Conservation (phyloP, 306 rosid genomes). For the Dryas alaskensis region DNA sequence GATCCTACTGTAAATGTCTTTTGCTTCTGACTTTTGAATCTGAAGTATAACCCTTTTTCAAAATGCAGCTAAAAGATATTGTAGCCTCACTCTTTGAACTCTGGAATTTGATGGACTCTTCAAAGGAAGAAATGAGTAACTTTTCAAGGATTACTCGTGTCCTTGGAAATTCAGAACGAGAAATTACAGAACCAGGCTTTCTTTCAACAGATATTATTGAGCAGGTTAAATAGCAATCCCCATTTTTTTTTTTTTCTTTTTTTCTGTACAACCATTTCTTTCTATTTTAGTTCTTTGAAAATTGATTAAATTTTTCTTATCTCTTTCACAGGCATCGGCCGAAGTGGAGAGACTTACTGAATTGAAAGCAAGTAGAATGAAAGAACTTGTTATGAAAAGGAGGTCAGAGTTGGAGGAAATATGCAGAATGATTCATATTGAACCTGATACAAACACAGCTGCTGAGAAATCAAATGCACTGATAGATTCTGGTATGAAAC, state of each 20-base stretch:
- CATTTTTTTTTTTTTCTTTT: not conserved
- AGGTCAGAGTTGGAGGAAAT: constrained; percentile 84
- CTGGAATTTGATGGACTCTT: constrained; percentile 97
- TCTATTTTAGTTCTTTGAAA: constrained; percentile 4
- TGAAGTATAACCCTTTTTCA: constrained; percentile 6
- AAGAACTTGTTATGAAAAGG: constrained; percentile 87
- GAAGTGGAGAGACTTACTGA: constrained; percentile 85
- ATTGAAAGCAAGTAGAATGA: constrained; percentile 94
- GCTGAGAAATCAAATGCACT: constrained; percentile 87
- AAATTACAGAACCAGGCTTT: constrained; percentile 62
- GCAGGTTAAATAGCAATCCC: constrained; percentile 50
- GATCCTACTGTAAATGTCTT: constrained; percentile 1
- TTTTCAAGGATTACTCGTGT: constrained; percentile 58
- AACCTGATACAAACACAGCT: constrained; percentile 83
- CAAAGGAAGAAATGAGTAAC: constrained; percentile 68
- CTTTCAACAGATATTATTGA: constrained; percentile 73
- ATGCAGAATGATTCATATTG: constrained; percentile 74
- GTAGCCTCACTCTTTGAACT: constrained; percentile 67
- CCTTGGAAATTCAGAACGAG: constrained; percentile 55
- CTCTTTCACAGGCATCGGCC: constrained; percentile 62
- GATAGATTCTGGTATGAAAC: constrained; percentile 74
- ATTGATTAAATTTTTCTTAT: constrained; percentile 11
- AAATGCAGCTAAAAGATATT: constrained; percentile 78
- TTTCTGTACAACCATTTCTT: not conserved
- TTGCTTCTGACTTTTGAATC: constrained; percentile 10